These are phyloP conservation scores for Fusarium duplospermum DNA, from an alignment of 2,329 filamentous ascomycete genomes.

Conservation along the genomic window DNA sequence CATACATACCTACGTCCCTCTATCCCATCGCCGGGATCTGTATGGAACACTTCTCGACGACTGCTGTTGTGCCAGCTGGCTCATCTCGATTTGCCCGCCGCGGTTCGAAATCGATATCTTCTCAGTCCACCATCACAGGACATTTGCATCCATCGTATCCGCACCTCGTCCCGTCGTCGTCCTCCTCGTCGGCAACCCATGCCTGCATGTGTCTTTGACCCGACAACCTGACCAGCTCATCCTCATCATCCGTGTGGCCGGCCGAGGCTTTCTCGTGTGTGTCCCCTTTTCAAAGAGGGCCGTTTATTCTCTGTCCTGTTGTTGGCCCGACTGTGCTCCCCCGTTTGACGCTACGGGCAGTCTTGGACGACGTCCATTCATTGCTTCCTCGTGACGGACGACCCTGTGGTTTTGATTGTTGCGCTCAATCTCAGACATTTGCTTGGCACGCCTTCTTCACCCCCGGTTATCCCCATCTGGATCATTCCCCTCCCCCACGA, in stretches of 20 bases:
- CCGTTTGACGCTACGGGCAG: constrained; percentile 25
- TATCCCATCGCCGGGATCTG: constrained; percentile 29
- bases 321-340: constrained; percentile 26
- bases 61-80: constrained; percentile 40
- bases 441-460: constrained; percentile 27
- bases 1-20: background rate
- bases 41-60: constrained; percentile 30
- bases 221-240: constrained; percentile 31
- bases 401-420: constrained; percentile 26
- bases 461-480: constrained; percentile 12
- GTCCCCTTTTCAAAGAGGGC: constrained; percentile 5
- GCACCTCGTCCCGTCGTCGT: constrained; percentile 9
- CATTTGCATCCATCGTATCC: constrained; percentile 1
- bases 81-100: constrained; percentile 30
- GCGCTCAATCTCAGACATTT: constrained; percentile 33
- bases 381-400: constrained; percentile 35
- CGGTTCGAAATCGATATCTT: constrained; percentile 8
- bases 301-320: background rate
- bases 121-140: constrained; percentile 23
- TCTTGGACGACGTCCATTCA: constrained; percentile 26
- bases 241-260: constrained; percentile 26
- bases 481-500: constrained; percentile 21
- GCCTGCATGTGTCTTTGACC: constrained; percentile 26
- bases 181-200: constrained; percentile 26
- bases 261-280: constrained; percentile 17